Conservation (phyloP, 352 stramenopile species). For the Globisporangium orthogonon region DNA sequence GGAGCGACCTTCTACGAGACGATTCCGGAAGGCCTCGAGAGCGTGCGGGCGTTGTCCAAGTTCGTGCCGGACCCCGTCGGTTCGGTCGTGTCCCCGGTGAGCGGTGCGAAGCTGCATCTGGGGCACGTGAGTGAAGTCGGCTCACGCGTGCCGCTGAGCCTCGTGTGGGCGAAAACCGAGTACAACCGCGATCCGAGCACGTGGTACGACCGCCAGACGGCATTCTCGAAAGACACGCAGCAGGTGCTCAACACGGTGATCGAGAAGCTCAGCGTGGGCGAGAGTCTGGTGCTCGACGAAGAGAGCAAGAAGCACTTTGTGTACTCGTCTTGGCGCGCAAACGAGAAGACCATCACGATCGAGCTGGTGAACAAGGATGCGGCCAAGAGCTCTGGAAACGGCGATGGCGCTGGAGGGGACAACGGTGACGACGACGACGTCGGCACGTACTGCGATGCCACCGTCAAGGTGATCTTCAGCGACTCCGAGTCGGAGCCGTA, state of each 20-base stretch:
- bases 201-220: slow-evolving; percentile 34
- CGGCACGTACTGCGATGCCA: slow-evolving; percentile 19
- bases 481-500: slow-evolving; percentile 12
- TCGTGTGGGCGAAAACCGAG: slow-evolving; percentile 50
- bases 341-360: slow-evolving; percentile 26
- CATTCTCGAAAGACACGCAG: slow-evolving; percentile 27
- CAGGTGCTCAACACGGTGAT: slow-evolving; percentile 34
- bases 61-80: slow-evolving; percentile 43
- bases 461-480: slow-evolving; percentile 16
- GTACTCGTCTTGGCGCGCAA: slow-evolving; percentile 19
- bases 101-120: slow-evolving; percentile 40
- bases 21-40: slow-evolving; percentile 44
- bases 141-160: slow-evolving; percentile 26
- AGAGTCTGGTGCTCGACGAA: slow-evolving; percentile 27
- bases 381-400: not conserved
- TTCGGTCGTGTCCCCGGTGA: slow-evolving; percentile 45
- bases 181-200: slow-evolving; percentile 15
- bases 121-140: slow-evolving; percentile 44
- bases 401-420: slow-evolving; percentile 2
- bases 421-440: slow-evolving; percentile 2
- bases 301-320: slow-evolving; percentile 29
- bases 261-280: slow-evolving; percentile 33
- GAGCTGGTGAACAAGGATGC: slow-evolving; percentile 34
- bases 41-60: slow-evolving; percentile 45
- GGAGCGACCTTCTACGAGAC: slow-evolving; percentile 24